Evolutionary conservation across 371 early-diverging fungal genomes (phyloP).

Genomic region (Mortierella sp.): DNA sequence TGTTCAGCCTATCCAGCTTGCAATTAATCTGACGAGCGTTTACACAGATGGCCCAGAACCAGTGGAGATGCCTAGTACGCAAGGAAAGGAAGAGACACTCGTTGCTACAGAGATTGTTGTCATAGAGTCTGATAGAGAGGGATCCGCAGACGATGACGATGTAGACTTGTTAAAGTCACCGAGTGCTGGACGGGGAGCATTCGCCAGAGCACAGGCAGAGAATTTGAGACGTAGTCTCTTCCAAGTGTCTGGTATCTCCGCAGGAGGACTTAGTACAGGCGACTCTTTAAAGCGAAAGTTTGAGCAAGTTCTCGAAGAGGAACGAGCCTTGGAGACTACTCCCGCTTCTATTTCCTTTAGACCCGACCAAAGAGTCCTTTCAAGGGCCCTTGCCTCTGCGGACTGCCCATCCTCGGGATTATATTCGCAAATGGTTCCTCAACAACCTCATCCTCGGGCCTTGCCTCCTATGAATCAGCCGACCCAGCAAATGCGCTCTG

Average conservation of each 20-base stretch:
- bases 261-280: too few species aligned
- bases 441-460: too few species aligned
- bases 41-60: not conserved
- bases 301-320: constrained; percentile 28
- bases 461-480: too few species aligned
- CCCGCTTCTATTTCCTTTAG: not conserved
- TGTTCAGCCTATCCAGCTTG: constrained; percentile 20
- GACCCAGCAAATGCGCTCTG: too few species aligned
- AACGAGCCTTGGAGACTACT: not conserved
- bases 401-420: too few species aligned
- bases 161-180: constrained; percentile 42
- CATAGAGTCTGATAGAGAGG: constrained; percentile 26
- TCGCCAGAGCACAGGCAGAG: constrained; percentile 9
- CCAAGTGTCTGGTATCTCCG: too few species aligned
- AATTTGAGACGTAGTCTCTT: not conserved
- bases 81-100: not conserved
- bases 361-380: too few species aligned
- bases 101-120: not conserved
- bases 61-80: not conserved
- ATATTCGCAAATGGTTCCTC: too few species aligned
- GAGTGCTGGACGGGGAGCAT: constrained; percentile 37
- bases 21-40: constrained; percentile 6
- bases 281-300: constrained; percentile 28
- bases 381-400: too few species aligned
- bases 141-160: constrained; percentile 14